These are phyloP conservation scores for Ceratocystis cubensis DNA, from an alignment of 2,329 filamentous ascomycete species.

Conservation along the genomic window DNA sequence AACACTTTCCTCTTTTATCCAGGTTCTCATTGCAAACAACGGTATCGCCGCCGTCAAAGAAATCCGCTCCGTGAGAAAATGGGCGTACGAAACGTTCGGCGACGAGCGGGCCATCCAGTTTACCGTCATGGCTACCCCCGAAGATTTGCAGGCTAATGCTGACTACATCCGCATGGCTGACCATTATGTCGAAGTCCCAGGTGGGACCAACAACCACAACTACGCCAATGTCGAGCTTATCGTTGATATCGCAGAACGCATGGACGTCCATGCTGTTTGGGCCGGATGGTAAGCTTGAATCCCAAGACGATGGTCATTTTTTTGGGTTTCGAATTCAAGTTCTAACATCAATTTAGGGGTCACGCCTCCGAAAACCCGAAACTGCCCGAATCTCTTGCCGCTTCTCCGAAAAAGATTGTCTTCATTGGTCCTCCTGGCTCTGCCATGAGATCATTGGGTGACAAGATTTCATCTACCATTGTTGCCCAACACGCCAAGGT, in stretches of 20 bases:
- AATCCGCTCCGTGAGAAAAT: constrained; percentile 98
- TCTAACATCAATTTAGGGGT: constrained; percentile 45
- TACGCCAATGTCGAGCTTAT: constrained; percentile 99
- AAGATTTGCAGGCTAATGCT: constrained; percentile 93
- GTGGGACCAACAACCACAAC: constrained; percentile 99
- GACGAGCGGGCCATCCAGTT: constrained; percentile 98
- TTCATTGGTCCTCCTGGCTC: constrained; percentile 97
- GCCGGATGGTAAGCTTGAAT: constrained; percentile 71
- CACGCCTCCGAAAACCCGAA: constrained; percentile 98
- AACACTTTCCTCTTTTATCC: constrained; percentile 14
- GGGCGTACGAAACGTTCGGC: constrained; percentile 98
- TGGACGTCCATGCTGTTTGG: constrained; percentile 98
- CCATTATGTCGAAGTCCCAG: constrained; percentile 97
- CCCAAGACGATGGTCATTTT: background rate
- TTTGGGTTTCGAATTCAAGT: constrained; percentile 2
- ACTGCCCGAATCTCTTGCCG: constrained; percentile 87
- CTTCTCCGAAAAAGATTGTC: constrained; percentile 95
- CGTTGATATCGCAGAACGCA: constrained; percentile 95
- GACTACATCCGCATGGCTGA: constrained; percentile 99
- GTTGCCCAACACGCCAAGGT: constrained; percentile 94
- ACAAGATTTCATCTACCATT: constrained; percentile 99
- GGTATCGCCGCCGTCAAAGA: constrained; percentile 99
- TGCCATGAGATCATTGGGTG: constrained; percentile 95
- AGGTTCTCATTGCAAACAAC: constrained; percentile 99
- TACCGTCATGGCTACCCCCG: constrained; percentile 98